These are phyloP conservation scores for Scytalidium lignicola DNA, from an alignment of 2,329 filamentous ascomycete species.

Conservation along the genomic window DNA sequence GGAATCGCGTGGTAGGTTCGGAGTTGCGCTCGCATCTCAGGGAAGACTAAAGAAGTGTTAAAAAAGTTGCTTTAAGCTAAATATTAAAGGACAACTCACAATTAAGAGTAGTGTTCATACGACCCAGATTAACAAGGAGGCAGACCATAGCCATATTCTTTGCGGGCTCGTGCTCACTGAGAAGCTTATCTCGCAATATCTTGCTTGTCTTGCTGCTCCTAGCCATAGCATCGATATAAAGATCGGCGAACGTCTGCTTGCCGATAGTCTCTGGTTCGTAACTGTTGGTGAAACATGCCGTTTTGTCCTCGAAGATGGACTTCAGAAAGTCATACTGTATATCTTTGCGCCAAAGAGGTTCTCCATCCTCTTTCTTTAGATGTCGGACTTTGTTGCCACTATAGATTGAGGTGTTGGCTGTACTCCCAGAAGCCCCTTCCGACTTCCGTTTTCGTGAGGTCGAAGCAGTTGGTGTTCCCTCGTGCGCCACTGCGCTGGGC, in stretches of 20 bases:
- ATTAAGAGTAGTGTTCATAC: slow-evolving; percentile 98
- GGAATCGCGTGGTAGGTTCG: slow-evolving; percentile 98
- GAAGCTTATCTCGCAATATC: slow-evolving; percentile 91
- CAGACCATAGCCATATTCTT: slow-evolving; percentile 99
- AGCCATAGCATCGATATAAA: slow-evolving; percentile 98
- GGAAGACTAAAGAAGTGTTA: slow-evolving; percentile 67
- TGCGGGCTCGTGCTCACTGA: slow-evolving; percentile 85
- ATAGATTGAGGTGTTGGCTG: slow-evolving; percentile 20
- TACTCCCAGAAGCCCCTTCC: slow-evolving; percentile 16
- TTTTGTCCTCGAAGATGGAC: slow-evolving; percentile 71
- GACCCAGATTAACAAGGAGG: slow-evolving; percentile 89
- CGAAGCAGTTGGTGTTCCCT: slow-evolving; percentile 9
- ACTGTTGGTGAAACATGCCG: slow-evolving; percentile 81
- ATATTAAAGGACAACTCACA: slow-evolving; percentile 51
- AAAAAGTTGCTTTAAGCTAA: slow-evolving; percentile 6
- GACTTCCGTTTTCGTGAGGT: slow-evolving; percentile 8
- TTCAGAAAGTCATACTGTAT: slow-evolving; percentile 85
- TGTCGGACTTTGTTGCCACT: slow-evolving; percentile 64
- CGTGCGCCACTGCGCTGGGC: slow-evolving; percentile 11
- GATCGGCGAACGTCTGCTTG: slow-evolving; percentile 81
- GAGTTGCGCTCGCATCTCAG: slow-evolving; percentile 96
- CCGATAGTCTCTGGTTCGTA: slow-evolving; percentile 60
- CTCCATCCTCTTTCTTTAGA: slow-evolving; percentile 83
- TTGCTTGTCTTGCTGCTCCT: slow-evolving; percentile 99
- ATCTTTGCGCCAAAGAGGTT: slow-evolving; percentile 80